phyloP scores from a whole-genome alignment of 305 asterid genomes.

The Rubia balearica region DNA sequence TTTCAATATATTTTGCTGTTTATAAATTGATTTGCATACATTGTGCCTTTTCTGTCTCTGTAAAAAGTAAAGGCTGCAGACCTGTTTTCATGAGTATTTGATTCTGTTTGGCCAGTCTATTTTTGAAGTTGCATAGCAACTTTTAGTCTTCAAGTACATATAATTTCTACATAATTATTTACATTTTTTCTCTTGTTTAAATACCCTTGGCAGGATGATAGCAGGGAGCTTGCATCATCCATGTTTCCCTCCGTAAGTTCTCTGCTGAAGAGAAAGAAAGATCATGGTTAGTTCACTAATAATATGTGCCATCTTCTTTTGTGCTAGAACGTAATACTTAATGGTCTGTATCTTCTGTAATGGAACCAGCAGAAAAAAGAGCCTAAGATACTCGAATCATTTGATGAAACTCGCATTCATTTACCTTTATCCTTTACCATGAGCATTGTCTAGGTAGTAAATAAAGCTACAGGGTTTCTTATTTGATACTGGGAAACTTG shows the following conservation, averaged over 20 bases:
- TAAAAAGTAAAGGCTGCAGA: background rate
- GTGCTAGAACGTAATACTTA: background rate
- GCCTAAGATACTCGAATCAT: background rate
- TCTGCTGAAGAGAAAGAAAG: constrained; percentile 77
- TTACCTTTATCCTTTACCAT: background rate
- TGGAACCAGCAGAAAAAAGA: background rate
- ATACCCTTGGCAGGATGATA: constrained; percentile 57
- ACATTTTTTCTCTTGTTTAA: background rate
- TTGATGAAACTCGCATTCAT: background rate
- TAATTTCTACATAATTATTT: background rate
- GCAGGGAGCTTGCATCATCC: constrained; percentile 76
- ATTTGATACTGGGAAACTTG: background rate
- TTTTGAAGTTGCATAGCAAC: background rate
- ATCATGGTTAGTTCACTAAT: constrained; percentile 54
- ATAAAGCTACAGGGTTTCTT: background rate
- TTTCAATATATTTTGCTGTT: background rate
- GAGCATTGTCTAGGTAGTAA: too few species aligned
- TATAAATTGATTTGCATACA: background rate
- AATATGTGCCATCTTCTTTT: background rate
- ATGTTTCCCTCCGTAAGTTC: constrained; percentile 69
- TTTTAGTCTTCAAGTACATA: background rate
- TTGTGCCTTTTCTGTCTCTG: background rate
- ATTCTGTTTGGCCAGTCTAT: background rate
- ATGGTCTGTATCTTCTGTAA: constrained; percentile 1
- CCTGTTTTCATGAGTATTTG: background rate